Conservation (phyloP, 192 early-diverging fungal genomes). For the Allomyces arbusculus region DNA sequence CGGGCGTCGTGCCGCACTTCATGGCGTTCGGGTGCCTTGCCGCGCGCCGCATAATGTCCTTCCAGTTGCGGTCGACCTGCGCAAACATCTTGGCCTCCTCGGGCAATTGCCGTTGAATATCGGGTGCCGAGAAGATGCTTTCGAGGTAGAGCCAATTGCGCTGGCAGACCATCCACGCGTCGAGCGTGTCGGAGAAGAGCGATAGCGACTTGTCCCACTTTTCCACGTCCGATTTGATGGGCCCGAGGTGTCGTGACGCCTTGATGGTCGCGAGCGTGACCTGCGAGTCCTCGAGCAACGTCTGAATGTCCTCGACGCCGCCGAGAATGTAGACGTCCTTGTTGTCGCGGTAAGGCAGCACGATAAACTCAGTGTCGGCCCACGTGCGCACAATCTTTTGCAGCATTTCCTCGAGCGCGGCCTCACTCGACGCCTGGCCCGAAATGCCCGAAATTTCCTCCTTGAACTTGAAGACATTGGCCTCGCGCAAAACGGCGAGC, state of each 20-base stretch:
- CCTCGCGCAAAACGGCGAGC: constrained; percentile 26
- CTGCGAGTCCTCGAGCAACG: constrained; percentile 32
- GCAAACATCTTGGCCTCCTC: constrained; percentile 40
- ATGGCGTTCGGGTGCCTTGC: constrained; percentile 42
- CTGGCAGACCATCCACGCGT: constrained; percentile 35
- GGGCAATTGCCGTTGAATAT: constrained; percentile 41
- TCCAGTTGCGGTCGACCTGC: constrained; percentile 37
- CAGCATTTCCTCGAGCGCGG: constrained; percentile 39
- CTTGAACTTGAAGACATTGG: constrained; percentile 31
- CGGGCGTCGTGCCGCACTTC: constrained; percentile 33
- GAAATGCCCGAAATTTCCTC: constrained; percentile 35
- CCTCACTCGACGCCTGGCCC: constrained; percentile 32
- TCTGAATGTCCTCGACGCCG: constrained; percentile 36
- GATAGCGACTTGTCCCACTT: constrained; percentile 33
- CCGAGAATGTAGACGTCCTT: constrained; percentile 44
- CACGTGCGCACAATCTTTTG: constrained; percentile 29
- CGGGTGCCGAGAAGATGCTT: constrained; percentile 37
- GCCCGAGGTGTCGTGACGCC: constrained; percentile 32
- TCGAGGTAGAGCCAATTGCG: constrained; percentile 40
- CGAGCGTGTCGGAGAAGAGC: constrained; percentile 35
- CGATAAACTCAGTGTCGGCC: constrained; percentile 35
- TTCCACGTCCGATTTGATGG: constrained; percentile 35
- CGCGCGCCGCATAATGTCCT: constrained; percentile 34
- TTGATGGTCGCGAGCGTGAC: constrained; percentile 40
- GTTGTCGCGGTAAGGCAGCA: constrained; percentile 25